Conservation (phyloP, 2,329 filamentous ascomycete species). For the Teratosphaeria zuluensis region DNA sequence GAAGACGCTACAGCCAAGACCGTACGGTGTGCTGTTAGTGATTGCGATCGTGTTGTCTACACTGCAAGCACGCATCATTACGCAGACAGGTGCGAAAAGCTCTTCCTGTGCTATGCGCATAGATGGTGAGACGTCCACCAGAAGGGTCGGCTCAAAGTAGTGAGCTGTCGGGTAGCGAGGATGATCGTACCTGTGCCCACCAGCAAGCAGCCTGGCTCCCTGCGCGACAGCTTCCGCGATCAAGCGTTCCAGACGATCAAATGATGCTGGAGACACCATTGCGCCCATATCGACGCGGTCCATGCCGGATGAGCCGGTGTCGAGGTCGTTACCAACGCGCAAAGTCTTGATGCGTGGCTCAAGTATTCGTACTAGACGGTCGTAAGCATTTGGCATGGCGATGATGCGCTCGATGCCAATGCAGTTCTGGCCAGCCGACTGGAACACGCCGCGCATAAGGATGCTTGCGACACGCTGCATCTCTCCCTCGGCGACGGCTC, state of each 20-base stretch:
- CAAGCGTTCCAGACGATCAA: slow-evolving; percentile 64
- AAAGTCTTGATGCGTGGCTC: slow-evolving; percentile 64
- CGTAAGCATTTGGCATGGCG: slow-evolving; percentile 66
- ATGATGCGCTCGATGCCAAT: slow-evolving; percentile 94
- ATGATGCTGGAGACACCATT: slow-evolving; percentile 71
- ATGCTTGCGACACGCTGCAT: slow-evolving; percentile 68
- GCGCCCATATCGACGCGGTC: slow-evolving; percentile 67
- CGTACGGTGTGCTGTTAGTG: slow-evolving; percentile 77
- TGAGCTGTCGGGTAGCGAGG: slow-evolving; percentile 67
- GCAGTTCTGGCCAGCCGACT: slow-evolving; percentile 93
- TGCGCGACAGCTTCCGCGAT: slow-evolving; percentile 66
- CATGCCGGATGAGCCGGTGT: slow-evolving; percentile 16
- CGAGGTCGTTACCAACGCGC: slow-evolving; percentile 62
- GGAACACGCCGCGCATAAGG: slow-evolving; percentile 85
- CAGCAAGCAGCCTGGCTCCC: slow-evolving; percentile 72
- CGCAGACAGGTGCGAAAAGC: slow-evolving; percentile 85
- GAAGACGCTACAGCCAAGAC: slow-evolving; percentile 82
- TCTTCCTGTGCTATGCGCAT: slow-evolving; percentile 89
- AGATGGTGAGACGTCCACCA: slow-evolving; percentile 73
- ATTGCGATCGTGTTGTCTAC: slow-evolving; percentile 59
- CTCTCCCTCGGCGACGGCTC: slow-evolving; percentile 26
- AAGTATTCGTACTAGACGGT: slow-evolving; percentile 59
- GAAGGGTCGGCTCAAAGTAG: slow-evolving; percentile 85
- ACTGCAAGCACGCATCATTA: slow-evolving; percentile 65
- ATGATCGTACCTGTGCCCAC: slow-evolving; percentile 64